Evolutionary conservation across 148 eudicot species (phyloP), one percentile per base, ranked within the genome.

Genomic region (Rhododendron ferrugineum): DNA sequence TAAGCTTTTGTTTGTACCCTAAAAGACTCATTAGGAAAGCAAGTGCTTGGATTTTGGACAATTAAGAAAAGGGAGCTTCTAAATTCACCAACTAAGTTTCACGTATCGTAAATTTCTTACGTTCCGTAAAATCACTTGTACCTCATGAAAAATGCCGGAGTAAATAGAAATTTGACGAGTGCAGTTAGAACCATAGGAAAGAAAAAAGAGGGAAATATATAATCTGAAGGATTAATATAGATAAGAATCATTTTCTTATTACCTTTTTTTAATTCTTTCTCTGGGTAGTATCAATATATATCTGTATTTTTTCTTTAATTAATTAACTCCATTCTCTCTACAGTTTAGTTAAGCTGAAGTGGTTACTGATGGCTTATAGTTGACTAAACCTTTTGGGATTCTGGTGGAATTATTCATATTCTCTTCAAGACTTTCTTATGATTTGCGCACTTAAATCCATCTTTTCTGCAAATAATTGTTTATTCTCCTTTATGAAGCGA

Each of bases 341-440:
- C 37, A 34, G 14, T 32, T 28, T 40, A 32, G 6, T 73, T 34
- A 16, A 30, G 30, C 77, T 18, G n/a, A 32, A 74, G n/a, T 16
- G 50, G 26, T 77, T 2, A 42, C 15, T 42, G 44, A 54, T 68
- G 84, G 86, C 84, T 87, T 84, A 23, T 60, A 23, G 86, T 87
- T 84, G 88, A 87, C 88, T 79, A 56, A 72, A 87, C 88, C 68
- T 87, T 22, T 30, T 42, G 32, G 30, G 72, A 42, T 80, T 58
- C 37, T 5, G 23, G 13, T 42, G 66, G 76, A 58, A 73, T 64
- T 58, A 40, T 47, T 44, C 54, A 20, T 52, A 44, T 82, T 82
- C 84, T 64, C 16, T 82, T 58, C 2, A 58, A 64, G 74, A 62
- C 84, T 58, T 66, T 44, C 56, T 42, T n/a, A 68, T 82, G 78